phyloP scores from a whole-genome alignment of 2,329 filamentous ascomycete genomes.

The Bisporella sp. region DNA sequence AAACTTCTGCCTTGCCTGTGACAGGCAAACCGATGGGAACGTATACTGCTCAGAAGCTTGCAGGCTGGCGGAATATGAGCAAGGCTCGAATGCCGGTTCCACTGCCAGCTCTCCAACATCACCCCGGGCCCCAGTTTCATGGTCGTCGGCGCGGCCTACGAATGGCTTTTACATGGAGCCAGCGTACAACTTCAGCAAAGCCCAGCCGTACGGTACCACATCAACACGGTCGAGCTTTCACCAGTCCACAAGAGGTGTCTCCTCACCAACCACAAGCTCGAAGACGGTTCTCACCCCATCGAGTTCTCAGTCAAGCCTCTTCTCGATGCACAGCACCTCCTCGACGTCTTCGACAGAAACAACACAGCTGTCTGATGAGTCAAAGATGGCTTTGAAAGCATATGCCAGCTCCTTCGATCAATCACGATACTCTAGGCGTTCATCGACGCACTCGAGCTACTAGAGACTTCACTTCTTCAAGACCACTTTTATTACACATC shows the following conservation, averaged over 20 bases:
- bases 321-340: conserved; percentile 63
- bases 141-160: conserved; percentile 41
- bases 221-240: conserved; percentile 34
- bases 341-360: conserved; percentile 44
- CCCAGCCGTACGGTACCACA: conserved; percentile 49
- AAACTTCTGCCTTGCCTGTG: conserved; percentile 90
- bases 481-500: conserved; percentile 6
- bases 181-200: conserved; percentile 66
- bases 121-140: conserved; percentile 41
- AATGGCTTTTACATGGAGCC: conserved; percentile 62
- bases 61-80: conserved; percentile 80
- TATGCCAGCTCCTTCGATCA: conserved; percentile 90
- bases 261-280: conserved; percentile 32
- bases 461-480: conserved; percentile 2
- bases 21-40: conserved; percentile 74
- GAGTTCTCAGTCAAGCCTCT: conserved; percentile 78
- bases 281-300: conserved; percentile 56
- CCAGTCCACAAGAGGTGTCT: conserved; percentile 43
- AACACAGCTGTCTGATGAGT: conserved; percentile 63
- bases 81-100: conserved; percentile 51
- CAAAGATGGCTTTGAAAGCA: conserved; percentile 70
- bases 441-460: conserved; percentile 23
- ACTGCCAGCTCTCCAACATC: conserved; percentile 48
- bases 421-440: conserved; percentile 26
- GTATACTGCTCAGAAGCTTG: conserved; percentile 92